phyloP scores from a whole-genome alignment of 495 filamentous ascomycete genomes.

The Lasiosphaeria ovina region DNA sequence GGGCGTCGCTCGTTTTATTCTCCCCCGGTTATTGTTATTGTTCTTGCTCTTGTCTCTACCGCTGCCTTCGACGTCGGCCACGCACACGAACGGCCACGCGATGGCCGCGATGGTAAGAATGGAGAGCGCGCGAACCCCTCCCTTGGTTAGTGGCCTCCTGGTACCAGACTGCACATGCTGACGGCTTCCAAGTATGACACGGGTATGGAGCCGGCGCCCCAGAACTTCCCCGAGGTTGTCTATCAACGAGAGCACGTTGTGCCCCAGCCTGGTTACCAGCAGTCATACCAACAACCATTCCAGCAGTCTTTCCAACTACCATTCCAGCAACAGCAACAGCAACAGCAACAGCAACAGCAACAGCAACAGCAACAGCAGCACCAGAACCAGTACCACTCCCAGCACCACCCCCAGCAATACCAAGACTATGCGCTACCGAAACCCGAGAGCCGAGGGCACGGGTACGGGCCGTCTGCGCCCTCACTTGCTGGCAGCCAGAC shows the following conservation, averaged over 20 bases:
- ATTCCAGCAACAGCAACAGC: not conserved
- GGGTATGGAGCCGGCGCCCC: conserved; percentile 39
- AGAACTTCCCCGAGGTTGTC: conserved; percentile 40
- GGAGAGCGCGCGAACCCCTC: not conserved
- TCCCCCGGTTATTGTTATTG: not conserved
- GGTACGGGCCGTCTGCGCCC: not conserved
- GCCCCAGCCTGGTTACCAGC: conserved; percentile 8
- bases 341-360: not conserved
- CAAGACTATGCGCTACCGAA: conserved; percentile 7
- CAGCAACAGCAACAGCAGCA: not conserved
- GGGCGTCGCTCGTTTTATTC: not conserved
- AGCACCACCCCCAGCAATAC: conserved; percentile 3
- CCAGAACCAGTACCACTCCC: not conserved
- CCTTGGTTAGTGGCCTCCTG: conserved; percentile 1
- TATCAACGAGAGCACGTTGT: conserved; percentile 10
- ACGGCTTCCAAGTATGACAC: conserved; percentile 28
- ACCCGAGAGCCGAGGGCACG: not conserved
- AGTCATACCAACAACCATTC: not conserved
- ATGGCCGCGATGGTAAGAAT: conserved; percentile 23
- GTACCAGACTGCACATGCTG: not conserved
- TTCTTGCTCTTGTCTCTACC: not conserved
- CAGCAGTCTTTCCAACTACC: too few species aligned
- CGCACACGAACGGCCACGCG: conserved; percentile 19
- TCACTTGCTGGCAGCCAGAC: conserved; percentile 18
- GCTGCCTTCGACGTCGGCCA: conserved; percentile 14